Base-by-base conservation (phyloP, 176 grass and related monocot genomes). In the Ensete ventricosum region DNA sequence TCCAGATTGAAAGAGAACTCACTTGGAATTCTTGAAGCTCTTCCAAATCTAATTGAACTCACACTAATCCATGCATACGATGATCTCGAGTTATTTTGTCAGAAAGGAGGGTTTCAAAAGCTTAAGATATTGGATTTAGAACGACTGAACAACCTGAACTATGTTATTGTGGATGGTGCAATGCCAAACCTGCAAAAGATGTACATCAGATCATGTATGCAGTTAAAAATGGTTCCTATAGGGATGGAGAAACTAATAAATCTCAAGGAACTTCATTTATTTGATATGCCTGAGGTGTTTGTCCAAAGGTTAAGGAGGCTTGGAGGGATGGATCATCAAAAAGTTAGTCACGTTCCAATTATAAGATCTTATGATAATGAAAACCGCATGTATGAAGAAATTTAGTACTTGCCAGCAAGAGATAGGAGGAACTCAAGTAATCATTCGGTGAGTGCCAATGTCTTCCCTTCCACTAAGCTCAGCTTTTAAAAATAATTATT, bases 101-200 rank as follows among this genome's bases (percentile, higher is more conserved):
- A 79, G 19, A 74, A 25, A 52, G 70, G 71, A 60, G 76, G 76
- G 54, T 84, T 84, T 67, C 72, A n/a, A 21, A 79, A 20, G 70
- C 82, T 84, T 54, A 64, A 84, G 71, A 79, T 84, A 67, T 67
- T 84, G 53, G 76, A 79, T 64, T 64, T 84, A 27, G 82, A 84
- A 48, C 76, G 59, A 14, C 51, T 79, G 26, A 66, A 55, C 64
- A 79, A 79, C 55, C 25, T 84, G 43, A 66, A 74, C 50, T 25
- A 29, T 66, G 65, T 84, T 26, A 25, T 49, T 49, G 9, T 84
- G 4, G 53, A 66, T 48, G 82, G 71, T 34, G 69, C 70, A 16
- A 84, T 84, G 82, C 76, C 71, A 54, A 78, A 74, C 52, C 77
- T 84, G 21, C 69, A 79, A 13, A 84, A 79, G 76, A 79, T 84